Evolutionary conservation across 805 yeast genomes (phyloP), one percentile per base, ranked within the genome.

Genomic region (Candida tallmaniae): DNA sequence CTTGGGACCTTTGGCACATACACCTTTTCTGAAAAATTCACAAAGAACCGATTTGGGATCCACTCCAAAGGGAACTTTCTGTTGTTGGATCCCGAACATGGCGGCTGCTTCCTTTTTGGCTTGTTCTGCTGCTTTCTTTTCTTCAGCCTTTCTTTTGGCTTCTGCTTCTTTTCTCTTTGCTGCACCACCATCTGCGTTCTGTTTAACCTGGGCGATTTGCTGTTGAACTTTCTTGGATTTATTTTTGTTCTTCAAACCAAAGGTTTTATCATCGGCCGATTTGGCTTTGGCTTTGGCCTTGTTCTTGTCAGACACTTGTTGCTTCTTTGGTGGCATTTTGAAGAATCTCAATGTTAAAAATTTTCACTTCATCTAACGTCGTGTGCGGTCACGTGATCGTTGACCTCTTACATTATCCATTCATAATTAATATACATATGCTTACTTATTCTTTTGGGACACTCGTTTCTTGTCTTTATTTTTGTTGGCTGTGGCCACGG

Each of bases 11-110:
- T 83, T 83, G 45, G 80, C 77, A 75, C 98, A 93, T 17, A 95
- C 87, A 27, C 74, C 72, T 46, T 82, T 77, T 62, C 81, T 93
- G 77, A 87, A 90, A 60, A 78, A 79, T 38, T 85, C 84, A 75
- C 98, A 93, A 14, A 93, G 62, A 23, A 93, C 83, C 1, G 95
- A 78, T 64, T 93, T 90, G 35, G 98, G 98, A 63, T 93, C 97
- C 40, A 88, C 97, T 34, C 98, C 98, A 52, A 90, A 88, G 27
- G 96, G 95, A 21, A 90, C 85, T 55, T 86, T 87, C 58, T 86
- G 97, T 29, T 68, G 71, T 35, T 76, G 82, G 32, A 86, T 68
- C 21, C 79, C 82, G 48, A 87, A 74, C 29, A 90, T 62, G 12
- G 83, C 81, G 10, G 86, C 81, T 4, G 95, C 94, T 52, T 90